phyloP scores from a whole-genome alignment of 139 green algal genomes.

The Picochlorum costavermella region DNA sequence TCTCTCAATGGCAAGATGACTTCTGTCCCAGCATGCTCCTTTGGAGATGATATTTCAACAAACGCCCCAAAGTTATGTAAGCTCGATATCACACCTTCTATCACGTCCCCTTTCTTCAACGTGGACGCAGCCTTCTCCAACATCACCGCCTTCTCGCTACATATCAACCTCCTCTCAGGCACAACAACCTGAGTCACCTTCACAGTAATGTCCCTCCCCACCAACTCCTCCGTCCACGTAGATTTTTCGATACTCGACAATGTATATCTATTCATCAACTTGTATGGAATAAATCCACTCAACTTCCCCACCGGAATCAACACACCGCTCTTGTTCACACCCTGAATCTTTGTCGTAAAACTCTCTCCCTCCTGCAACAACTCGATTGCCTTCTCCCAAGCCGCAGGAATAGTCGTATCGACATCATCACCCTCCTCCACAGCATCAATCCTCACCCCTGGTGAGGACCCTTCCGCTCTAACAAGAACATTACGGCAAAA shows the following conservation, averaged over 20 bases:
- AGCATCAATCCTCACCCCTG: neutral
- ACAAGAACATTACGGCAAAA: no score
- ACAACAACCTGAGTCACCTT: conserved; percentile 45
- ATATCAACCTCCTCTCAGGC: conserved; percentile 22
- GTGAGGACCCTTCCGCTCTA: neutral
- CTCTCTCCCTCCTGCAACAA: neutral
- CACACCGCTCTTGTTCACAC: conserved; percentile 24
- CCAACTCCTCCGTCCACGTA: conserved; percentile 6
- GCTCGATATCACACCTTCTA: conserved; percentile 29
- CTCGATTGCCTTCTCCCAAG: conserved; percentile 9
- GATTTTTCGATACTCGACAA: conserved; percentile 6
- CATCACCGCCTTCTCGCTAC: conserved; percentile 36
- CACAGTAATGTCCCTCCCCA: conserved; percentile 20
- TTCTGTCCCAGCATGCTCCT: conserved; percentile 26
- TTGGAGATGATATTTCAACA: conserved; percentile 23
- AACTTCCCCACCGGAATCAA: conserved; percentile 13
- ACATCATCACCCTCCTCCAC: neutral
- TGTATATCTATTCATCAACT: conserved; percentile 28
- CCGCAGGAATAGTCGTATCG: conserved; percentile 6
- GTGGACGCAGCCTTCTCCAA: conserved; percentile 25
- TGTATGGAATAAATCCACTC: conserved; percentile 34
- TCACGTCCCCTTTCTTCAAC: conserved; percentile 28
- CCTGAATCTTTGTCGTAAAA: conserved; percentile 5
- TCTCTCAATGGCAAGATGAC: conserved; percentile 46
- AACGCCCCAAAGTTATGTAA: conserved; percentile 48